Base-by-base conservation (phyloP, 176 grass and related monocot species). In the Oryza longistaminata region DNA sequence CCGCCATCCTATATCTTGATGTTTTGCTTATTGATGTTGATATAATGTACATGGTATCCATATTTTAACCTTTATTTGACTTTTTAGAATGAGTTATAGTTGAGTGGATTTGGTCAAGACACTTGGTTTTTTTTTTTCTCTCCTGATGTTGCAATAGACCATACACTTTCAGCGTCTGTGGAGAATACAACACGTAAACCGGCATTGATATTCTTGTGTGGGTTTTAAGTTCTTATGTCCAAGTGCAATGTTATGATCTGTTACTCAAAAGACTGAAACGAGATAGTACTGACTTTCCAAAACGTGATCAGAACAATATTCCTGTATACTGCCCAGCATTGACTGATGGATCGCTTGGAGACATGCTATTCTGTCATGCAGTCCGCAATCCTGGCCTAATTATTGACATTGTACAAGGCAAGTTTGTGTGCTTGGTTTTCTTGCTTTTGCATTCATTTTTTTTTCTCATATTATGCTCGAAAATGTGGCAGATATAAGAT, bases 321-420 rank as follows among this genome's bases (percentile, higher is more conserved):
- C 87, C 89, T 85, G 93, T 98, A 52, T 98, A 93, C 85, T 95
- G 96, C 70, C 96, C 93, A 14, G 80, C 89, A 52, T 82, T 98
- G 83, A 98, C 96, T 66, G 96, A 98, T 94, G 96, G 96, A 85
- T 98, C 96, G 83, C 77, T 98, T 24, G 96, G 96, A 60, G 96
- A 95, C 88, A 98, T 98, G 93, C 21, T 98, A 39, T 98, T 93
- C 60, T 95, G 96, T 80, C 96, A 98, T 55, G 87, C 96, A 83
- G 89, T 98, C 48, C 87, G 79, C 46, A 95, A 86, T 75, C 96
- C 91, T 87, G 96, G 96, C 82, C 87, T 98, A 85, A 70, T 95
- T 76, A 90, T 98, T 84, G 96, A 98, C 71, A 98, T 98, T 73
- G 96, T 98, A 70, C 91, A 94, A 92, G 93, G 96, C 92, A 95